A percentile compares a stretch with the other conserved stretches of the same genome.
These are phyloP conservation scores for Ustilago sp. DNA, from an alignment of 1,284 basidiomycete species.

Conservation along the genomic window DNA sequence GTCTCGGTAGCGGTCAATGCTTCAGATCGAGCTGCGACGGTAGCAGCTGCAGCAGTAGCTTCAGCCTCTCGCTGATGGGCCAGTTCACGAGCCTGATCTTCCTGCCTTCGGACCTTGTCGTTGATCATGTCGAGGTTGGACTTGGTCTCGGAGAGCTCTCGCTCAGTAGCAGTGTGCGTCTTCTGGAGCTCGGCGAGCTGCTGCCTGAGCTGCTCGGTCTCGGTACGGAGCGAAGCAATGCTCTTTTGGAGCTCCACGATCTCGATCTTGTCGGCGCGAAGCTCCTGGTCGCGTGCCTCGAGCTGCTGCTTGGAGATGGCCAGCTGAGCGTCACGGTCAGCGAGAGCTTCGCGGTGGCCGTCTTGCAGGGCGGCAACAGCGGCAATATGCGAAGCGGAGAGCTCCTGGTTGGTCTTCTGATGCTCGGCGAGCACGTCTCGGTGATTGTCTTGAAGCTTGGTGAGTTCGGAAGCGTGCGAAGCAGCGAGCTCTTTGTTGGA, in stretches of 20 bases:
- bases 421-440: conserved; percentile 23
- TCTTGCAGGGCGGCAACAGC: conserved; percentile 26
- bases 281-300: conserved; percentile 18
- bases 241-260: conserved; percentile 42
- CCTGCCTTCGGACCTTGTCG: conserved; percentile 50
- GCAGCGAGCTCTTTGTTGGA: conserved; percentile 17
- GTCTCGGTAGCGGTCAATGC: conserved; percentile 49
- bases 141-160: conserved; percentile 42
- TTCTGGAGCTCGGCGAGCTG: conserved; percentile 33
- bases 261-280: conserved; percentile 27
- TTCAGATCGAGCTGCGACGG: conserved; percentile 47
- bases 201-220: conserved; percentile 41
- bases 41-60: conserved; percentile 43
- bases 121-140: conserved; percentile 43
- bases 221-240: conserved; percentile 31
- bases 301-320: conserved; percentile 18
- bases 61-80: conserved; percentile 44
- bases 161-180: conserved; percentile 30
- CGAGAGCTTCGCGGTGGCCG: conserved; percentile 29
- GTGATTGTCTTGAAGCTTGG: conserved; percentile 21
- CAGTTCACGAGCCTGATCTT: conserved; percentile 37
- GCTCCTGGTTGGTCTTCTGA: conserved; percentile 20
- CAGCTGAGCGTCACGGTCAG: conserved; percentile 24
- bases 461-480: conserved; percentile 22
- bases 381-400: conserved; percentile 20